Base-by-base conservation (phyloP, 495 filamentous ascomycete genomes). In the Parachaetomium inaequale region DNA sequence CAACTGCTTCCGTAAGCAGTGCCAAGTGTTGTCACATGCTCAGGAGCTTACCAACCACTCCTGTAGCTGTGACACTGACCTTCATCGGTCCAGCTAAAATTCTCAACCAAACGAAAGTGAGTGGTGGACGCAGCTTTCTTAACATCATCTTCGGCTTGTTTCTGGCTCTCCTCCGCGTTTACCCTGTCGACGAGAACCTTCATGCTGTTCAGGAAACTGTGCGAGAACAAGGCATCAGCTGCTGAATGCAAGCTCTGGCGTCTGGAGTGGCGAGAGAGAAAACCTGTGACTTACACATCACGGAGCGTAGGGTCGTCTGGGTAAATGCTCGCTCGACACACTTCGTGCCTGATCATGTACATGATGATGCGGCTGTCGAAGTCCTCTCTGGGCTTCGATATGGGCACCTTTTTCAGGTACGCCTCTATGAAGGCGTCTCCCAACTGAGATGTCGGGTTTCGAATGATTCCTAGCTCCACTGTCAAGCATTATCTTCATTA, bases 291-390 rank as follows among this genome's bases (percentile, higher is more conserved):
- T 46, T 25, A 46, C 43, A 46, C 21, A 25, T 46, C 43, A 21
- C 21, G 43, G n/a, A 46, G 21, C 21, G 7, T 21, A 46, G 43
- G n/a, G n/a, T 46, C 43, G 43, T 46, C 21, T 46, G 43, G 19
- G 19, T 25, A 46, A 1, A 46, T 25, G n/a, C 43, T 46, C 43
- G 43, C 43, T 46, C 17, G 43, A 46, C 21, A 46, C n/a, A 46
- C 43, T 46, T 46, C n/a, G 43, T 46, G 43, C 43, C 43, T 21
- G 11, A 46, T 46, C 43, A 46, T 46, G 43, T 46, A 46, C 43
- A 46, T 46, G 11, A 46, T 46, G 43, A 23, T 12, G 21, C 43
- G 43, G 43, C 43, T 46, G 19, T 46, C 43, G 11, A 25, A 46
- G 19, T 46, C 43, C 21, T 46, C 43, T 46, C 21, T 46, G 21